Conservation (phyloP, 805 yeast species). For the Scheffersomyces coipomensis region DNA sequence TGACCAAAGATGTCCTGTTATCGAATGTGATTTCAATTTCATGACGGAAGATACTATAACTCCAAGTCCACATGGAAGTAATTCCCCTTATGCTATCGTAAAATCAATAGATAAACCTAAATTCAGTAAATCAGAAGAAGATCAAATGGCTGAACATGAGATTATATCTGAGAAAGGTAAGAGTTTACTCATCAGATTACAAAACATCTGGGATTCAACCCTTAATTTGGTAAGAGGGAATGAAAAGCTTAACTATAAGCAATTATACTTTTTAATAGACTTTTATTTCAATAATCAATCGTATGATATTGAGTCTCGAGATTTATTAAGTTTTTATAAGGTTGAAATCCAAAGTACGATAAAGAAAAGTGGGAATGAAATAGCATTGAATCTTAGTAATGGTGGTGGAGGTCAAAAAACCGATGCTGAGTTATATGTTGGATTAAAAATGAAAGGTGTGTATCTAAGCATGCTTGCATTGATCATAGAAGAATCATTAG, state of each 20-base stretch:
- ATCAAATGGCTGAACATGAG: slow-evolving; percentile 2
- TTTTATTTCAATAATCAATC: slow-evolving; percentile 21
- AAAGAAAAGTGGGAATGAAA: slow-evolving; percentile 13
- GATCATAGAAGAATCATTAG: slow-evolving; percentile 30
- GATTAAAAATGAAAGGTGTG: slow-evolving; percentile 22
- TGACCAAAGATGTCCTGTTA: slow-evolving; percentile 33
- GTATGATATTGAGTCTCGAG: slow-evolving; percentile 18
- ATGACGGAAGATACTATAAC: slow-evolving; percentile 24
- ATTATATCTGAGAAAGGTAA: slow-evolving; percentile 3
- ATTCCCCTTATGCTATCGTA: background rate
- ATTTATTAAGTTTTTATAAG: slow-evolving; percentile 22
- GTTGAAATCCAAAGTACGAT: slow-evolving; percentile 19
- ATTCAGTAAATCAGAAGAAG: background rate
- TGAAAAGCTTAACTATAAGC: slow-evolving; percentile 17
- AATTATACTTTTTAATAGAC: slow-evolving; percentile 28
- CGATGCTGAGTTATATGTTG: slow-evolving; percentile 11
- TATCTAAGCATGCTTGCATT: slow-evolving; percentile 29
- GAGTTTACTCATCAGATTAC: slow-evolving; percentile 15
- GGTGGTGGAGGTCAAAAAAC: slow-evolving; percentile 1
- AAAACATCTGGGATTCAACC: slow-evolving; percentile 26
- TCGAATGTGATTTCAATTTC: slow-evolving; percentile 37
- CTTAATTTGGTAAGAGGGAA: slow-evolving; percentile 15
- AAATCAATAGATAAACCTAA: background rate
- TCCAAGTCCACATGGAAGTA: background rate
- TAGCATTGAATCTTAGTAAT: slow-evolving; percentile 5